Conservation (phyloP, 345 rosid species). For the Acer saccharum region DNA sequence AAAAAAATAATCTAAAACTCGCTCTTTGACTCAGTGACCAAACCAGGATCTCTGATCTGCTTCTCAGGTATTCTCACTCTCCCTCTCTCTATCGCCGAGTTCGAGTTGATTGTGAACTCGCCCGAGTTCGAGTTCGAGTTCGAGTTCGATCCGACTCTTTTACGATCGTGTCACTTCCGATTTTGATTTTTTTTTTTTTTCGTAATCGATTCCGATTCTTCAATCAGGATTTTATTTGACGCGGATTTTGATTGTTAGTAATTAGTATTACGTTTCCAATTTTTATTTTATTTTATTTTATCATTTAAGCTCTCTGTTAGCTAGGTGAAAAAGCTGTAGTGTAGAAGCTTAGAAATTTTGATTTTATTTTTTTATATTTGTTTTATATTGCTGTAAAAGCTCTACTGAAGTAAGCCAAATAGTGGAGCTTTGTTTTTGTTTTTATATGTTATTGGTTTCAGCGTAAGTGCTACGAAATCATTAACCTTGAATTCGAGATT, state of each 20-base stretch:
- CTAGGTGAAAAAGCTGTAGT: conserved; percentile 20
- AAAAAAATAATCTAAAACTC: conserved; percentile 20
- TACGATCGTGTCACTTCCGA: neutral
- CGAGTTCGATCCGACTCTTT: conserved; percentile 29
- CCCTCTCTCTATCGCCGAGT: neutral
- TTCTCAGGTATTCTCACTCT: conserved; percentile 31
- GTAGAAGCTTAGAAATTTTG: neutral
- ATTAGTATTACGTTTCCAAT: neutral
- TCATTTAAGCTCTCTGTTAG: conserved; percentile 15
- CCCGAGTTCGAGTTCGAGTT: conserved; percentile 24
- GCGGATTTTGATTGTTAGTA: neutral
- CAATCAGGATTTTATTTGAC: neutral
- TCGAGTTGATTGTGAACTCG: conserved; percentile 15
- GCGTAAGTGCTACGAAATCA: conserved; percentile 6
- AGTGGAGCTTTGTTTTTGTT: conserved; percentile 1
- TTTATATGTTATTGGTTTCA: neutral
- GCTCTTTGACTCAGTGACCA: conserved; percentile 29
- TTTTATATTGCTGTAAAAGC: neutral
- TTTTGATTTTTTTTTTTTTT: neutral
- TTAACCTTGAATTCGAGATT: neutral
- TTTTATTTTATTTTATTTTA: neutral
- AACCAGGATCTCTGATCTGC: conserved; percentile 33
- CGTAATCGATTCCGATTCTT: neutral
- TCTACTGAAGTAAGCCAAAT: conserved; percentile 5
- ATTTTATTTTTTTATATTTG: neutral